Evolutionary conservation across 31 red algal species (phyloP).

Genomic region (Asparagopsis taxiformis): DNA sequence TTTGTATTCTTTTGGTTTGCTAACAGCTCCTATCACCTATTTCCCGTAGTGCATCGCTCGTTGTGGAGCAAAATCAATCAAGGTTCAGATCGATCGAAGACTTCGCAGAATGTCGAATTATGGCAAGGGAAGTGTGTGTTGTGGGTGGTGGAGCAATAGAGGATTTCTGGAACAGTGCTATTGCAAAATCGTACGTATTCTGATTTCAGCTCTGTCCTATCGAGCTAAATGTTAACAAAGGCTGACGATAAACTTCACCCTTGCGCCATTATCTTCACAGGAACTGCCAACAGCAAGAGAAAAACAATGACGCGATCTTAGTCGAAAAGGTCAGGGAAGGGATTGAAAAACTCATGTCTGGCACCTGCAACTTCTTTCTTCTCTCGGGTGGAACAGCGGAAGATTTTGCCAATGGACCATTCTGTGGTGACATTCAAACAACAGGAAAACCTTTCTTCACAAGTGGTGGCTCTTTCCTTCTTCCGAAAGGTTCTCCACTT

Average conservation of each 20-base stretch:
- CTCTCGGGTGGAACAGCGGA: neutral
- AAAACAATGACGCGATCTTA: neutral
- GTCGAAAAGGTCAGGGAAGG: neutral
- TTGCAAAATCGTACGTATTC: conserved; percentile 15
- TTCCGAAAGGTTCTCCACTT: conserved; percentile 12
- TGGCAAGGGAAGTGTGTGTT: neutral
- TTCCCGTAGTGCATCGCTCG: conserved; percentile 22
- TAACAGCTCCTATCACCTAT: neutral
- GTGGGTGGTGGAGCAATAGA: conserved; percentile 9
- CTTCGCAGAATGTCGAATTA: conserved; percentile 7
- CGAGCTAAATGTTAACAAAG: neutral
- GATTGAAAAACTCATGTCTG: no score
- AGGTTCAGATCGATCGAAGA: neutral
- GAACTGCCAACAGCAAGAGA: neutral
- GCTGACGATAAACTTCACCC: neutral
- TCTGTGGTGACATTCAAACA: conserved; percentile 4
- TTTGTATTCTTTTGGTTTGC: neutral
- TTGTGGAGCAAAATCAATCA: neutral
- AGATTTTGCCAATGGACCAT: neutral
- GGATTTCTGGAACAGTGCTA: conserved; percentile 10
- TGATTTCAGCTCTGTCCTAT: no score
- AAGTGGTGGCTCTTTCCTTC: conserved; percentile 3
- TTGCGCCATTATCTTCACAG: neutral
- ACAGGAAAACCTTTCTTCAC: conserved; percentile 1
- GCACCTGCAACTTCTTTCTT: conserved; percentile 8